Conservation (phyloP, 164 flowering plant genomes). For the Vitis rupestris region DNA sequence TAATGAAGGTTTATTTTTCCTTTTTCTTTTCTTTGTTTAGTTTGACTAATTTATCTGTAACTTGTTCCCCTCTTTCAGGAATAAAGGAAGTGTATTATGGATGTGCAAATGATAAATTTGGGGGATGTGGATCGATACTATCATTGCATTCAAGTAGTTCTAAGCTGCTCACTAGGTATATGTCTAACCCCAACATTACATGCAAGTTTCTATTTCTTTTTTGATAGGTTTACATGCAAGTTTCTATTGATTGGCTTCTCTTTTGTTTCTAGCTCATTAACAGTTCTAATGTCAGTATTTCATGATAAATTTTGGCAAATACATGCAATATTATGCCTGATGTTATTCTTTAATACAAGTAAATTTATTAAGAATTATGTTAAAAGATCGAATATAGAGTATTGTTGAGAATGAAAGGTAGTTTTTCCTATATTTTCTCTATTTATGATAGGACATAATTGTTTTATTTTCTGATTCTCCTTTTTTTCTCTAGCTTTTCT, state of each 20-base stretch:
- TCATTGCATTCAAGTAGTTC: conserved; percentile 58
- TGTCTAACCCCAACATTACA: conserved; percentile 1
- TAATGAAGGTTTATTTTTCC: background rate
- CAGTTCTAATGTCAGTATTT: too few relatives aligned
- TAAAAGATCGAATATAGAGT: too few relatives aligned
- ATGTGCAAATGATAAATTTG: conserved; percentile 91
- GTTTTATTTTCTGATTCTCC: too few relatives aligned
- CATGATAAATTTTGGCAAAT: too few relatives aligned
- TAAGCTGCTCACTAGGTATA: conserved; percentile 31
- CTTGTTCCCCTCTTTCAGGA: conserved; percentile 34
- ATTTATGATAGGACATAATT: too few relatives aligned
- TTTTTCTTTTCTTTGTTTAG: background rate
- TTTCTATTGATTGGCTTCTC: background rate
- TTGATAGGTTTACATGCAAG: background rate
- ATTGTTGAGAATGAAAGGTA: too few relatives aligned
- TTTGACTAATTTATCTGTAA: background rate
- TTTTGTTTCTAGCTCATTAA: background rate
- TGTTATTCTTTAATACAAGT: too few relatives aligned
- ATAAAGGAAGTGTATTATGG: conserved; percentile 85
- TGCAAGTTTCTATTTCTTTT: background rate
- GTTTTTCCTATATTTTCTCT: too few relatives aligned
- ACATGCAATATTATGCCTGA: too few relatives aligned
- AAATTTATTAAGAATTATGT: too few relatives aligned
- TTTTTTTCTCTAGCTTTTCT: too few relatives aligned
- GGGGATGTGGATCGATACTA: conserved; percentile 93